A percentile compares a stretch with the other conserved stretches of the same genome.
Conservation (phyloP, 331 rosid species). For the Telfairia occidentalis region DNA sequence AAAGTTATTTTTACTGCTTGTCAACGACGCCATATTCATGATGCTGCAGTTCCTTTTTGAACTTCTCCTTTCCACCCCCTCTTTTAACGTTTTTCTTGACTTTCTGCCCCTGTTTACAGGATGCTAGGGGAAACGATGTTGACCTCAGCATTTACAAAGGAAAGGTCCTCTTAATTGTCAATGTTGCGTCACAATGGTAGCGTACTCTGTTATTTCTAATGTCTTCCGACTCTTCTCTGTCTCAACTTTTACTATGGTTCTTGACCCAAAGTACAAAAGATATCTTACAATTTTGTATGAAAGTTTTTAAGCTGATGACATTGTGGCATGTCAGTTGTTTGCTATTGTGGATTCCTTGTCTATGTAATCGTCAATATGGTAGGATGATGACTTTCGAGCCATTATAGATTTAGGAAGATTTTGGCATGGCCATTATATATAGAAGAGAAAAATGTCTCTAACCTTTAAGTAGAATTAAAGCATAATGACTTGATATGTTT, state of each 20-base stretch:
- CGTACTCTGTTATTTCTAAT: not conserved
- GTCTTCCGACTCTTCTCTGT: not conserved
- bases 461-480: not conserved
- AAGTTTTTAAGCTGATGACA: not conserved
- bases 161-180: constrained; percentile 74
- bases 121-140: constrained; percentile 73
- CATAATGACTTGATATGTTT: too few relatives aligned
- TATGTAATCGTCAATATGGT: not conserved
- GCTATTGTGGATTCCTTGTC: not conserved
- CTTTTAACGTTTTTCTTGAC: not conserved
- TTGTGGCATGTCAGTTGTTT: not conserved
- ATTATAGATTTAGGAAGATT: not conserved
- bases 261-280: not conserved
- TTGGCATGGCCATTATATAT: not conserved
- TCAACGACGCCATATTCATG: not conserved
- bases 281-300: not conserved
- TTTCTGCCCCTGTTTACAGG: constrained; percentile 30
- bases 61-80: not conserved
- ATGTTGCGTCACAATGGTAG: constrained; percentile 94
- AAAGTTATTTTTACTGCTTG: not conserved
- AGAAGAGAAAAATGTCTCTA: not conserved
- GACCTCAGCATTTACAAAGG: constrained; percentile 83
- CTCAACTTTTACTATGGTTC: not conserved
- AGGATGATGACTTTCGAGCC: not conserved
- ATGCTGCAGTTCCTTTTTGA: not conserved